Base-by-base conservation (phyloP, 2,329 filamentous ascomycete species). In the Escovopsis sp. region DNA sequence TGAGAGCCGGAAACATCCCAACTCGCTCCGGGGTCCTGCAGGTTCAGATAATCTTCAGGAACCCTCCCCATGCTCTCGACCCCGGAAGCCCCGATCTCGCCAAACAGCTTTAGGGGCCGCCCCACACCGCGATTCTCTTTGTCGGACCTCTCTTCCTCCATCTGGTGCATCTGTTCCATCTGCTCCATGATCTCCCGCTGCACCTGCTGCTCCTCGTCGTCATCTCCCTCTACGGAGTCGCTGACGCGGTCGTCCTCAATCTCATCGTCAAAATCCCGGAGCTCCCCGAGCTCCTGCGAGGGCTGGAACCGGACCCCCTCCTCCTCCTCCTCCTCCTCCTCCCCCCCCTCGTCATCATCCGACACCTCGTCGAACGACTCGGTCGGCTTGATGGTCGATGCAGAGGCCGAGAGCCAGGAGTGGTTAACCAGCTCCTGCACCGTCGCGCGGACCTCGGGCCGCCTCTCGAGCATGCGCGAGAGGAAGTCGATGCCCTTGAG, bases 391-490 rank as follows among this genome's bases (percentile, higher is more conserved):
- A 62, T 54, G 4, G 50, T 48, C 6, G 55, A 50, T 1, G 47
- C 52, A 4, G 46, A 39, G 3, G 56, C 61, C 0, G 52, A 53
- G n/a, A 94, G 67, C 89, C 89, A 96, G 1, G 72, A 64, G 57
- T 91, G 83, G 11, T 63, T 61, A 44, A 84, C 71, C 41, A 94
- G 79, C 39, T 82, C 71, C 5, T 65, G 57, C 36, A 91, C 79
- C 0, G 79, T 84, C 1, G 86, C 84, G 43, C 89, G 77, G n/a
- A 73, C 62, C 43, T 81, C 73, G 1, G 89, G 86, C 39, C 87
- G 77, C n/a, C 76, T 76, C 49, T 86, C 78, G 5, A 96, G 74
- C 74, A 95, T 91, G n/a, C 68, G 67, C 13, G 66, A 64, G 29
- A 96, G 65, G 50, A 94, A 84, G 48, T 87, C 73, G 38, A 93